phyloP scores from a whole-genome alignment of 148 eudicot species.

The Selenicereus undatus region DNA sequence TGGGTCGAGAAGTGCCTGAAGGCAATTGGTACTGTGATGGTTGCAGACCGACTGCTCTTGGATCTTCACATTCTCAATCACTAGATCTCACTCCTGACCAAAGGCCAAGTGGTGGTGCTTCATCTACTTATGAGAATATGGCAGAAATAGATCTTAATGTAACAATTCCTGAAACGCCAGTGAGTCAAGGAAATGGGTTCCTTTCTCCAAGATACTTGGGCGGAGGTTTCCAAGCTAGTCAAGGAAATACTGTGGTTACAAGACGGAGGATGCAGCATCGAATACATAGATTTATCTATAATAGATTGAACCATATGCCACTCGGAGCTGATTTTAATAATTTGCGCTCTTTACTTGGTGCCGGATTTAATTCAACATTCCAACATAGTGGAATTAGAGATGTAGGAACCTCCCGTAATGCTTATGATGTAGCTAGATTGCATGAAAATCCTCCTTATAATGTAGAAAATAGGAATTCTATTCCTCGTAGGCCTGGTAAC shows the following conservation, averaged over 20 bases:
- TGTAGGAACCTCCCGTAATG: constrained; percentile 23
- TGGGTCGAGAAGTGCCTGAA: constrained; percentile 86
- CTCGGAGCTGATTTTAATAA: constrained; percentile 18
- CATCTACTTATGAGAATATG: constrained; percentile 48
- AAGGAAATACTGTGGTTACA: constrained; percentile 51
- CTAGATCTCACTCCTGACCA: constrained; percentile 39
- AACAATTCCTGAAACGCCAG: constrained; percentile 68
- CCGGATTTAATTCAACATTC: constrained; percentile 14
- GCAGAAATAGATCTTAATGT: constrained; percentile 82
- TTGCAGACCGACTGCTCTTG: constrained; percentile 74
- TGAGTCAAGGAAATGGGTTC: constrained; percentile 41
- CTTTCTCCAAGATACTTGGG: constrained; percentile 42
- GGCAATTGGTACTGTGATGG: constrained; percentile 99
- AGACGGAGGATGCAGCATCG: constrained; percentile 65
- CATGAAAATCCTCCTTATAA: constrained; percentile 22
- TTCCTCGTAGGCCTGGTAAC: constrained; percentile 28
- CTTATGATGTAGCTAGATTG: constrained; percentile 27
- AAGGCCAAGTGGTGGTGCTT: constrained; percentile 32
- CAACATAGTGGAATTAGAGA: constrained; percentile 28
- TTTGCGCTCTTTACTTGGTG: constrained; percentile 28
- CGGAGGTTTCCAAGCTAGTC: constrained; percentile 34
- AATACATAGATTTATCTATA: constrained; percentile 32
- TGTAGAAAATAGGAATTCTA: constrained; percentile 24
- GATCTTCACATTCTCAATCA: constrained; percentile 43
- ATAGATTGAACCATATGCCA: constrained; percentile 29